A percentile compares a stretch with the other conserved stretches of the same genome.
Conservation (phyloP, 108 stramenopile species). For the Cyclotella sp. region DNA sequence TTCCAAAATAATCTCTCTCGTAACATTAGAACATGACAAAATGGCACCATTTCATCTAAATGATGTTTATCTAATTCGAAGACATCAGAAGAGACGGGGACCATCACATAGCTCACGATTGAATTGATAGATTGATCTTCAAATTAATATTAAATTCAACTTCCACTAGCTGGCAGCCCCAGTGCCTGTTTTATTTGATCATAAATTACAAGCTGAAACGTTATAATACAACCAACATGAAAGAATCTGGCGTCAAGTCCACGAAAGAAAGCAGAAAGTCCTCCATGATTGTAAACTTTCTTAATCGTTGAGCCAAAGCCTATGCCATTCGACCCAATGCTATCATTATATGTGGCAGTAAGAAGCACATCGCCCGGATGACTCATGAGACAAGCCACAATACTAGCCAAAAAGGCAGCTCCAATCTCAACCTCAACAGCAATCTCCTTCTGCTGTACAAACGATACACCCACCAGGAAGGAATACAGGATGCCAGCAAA, state of each 20-base stretch:
- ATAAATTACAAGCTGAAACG: conserved; percentile 71
- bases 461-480: conserved; percentile 9
- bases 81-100: not conserved
- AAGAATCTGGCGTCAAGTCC: conserved; percentile 61
- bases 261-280: conserved; percentile 46
- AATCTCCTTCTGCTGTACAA: conserved; percentile 32
- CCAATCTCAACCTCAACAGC: conserved; percentile 41
- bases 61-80: too few relatives aligned
- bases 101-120: too few relatives aligned
- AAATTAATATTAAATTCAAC: not conserved
- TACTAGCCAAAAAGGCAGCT: conserved; percentile 57
- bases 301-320: conserved; percentile 35
- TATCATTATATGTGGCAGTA: conserved; percentile 55
- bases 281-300: conserved; percentile 34
- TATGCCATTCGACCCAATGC: not conserved
- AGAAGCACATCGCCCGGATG: conserved; percentile 80
- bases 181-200: conserved; percentile 63
- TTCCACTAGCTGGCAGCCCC: conserved; percentile 67
- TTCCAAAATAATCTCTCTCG: too few relatives aligned
- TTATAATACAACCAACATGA: conserved; percentile 72
- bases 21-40: too few relatives aligned
- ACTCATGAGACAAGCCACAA: conserved; percentile 62
- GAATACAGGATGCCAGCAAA: conserved; percentile 47
- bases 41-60: too few relatives aligned
- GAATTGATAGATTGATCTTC: not conserved